Conservation (phyloP, 192 early-diverging fungal genomes). For the Diversispora eburnea region DNA sequence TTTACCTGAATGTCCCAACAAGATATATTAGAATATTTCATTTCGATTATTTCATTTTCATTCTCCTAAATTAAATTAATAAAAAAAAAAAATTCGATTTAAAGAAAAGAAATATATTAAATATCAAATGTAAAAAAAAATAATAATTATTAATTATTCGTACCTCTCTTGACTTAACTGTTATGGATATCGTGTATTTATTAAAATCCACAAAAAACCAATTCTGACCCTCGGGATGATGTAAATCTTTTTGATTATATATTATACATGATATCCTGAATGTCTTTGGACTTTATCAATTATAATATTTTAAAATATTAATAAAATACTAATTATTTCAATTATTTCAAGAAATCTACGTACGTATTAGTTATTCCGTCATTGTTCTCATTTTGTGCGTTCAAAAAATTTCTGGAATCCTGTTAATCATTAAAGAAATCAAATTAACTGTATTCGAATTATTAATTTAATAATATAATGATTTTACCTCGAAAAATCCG, state of each 20-base stretch:
- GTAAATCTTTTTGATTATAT: constrained; percentile 17
- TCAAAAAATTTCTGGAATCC: constrained; percentile 12
- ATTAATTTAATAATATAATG: background rate
- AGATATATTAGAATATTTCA: constrained; percentile 21
- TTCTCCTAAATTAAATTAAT: background rate
- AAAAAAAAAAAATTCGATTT: too few species aligned
- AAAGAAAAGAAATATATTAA: too few species aligned
- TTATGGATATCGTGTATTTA: constrained; percentile 16
- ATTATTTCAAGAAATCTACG: background rate
- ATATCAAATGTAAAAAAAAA: too few species aligned
- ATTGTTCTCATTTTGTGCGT: constrained; percentile 3
- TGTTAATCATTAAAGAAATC: background rate
- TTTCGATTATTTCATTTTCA: constrained; percentile 11
- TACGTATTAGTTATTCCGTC: constrained; percentile 15
- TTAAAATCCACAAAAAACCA: constrained; percentile 24
- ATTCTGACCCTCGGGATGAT: constrained; percentile 10
- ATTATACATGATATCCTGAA: background rate
- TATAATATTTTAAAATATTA: too few species aligned
- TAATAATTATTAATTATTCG: too few species aligned
- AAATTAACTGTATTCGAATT: background rate
- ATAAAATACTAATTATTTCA: too few species aligned
- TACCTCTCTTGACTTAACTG: background rate
- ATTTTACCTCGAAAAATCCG: constrained; percentile 15
- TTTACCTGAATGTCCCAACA: constrained; percentile 3
- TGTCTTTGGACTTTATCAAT: constrained; percentile 6